Percentiles rank a stretch among this genome's conserved stretches.
phyloP scores from a whole-genome alignment of 176 grass and related monocot species.

The Cymbopogon citratus region DNA sequence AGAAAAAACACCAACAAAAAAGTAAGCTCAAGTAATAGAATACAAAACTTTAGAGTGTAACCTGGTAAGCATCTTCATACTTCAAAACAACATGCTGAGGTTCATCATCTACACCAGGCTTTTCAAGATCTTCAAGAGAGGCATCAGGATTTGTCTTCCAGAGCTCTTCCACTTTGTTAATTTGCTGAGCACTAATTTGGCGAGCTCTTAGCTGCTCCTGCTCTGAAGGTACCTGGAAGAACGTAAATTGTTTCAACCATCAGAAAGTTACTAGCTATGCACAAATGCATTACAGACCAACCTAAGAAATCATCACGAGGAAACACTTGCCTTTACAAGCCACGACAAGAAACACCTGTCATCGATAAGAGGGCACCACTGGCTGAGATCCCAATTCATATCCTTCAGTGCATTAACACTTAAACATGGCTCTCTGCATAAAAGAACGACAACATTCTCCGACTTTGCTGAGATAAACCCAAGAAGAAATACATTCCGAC shows the following conservation, averaged over 20 bases:
- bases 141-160: conserved; percentile 99
- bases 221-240: conserved; percentile 83
- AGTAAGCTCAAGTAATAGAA: conserved; percentile 14
- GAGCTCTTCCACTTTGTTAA: conserved; percentile 98
- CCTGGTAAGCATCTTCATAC: conserved; percentile 99
- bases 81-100: conserved; percentile 79
- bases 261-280: conserved; percentile 1
- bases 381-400: conserved; percentile 99
- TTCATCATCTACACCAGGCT: conserved; percentile 97
- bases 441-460: conserved; percentile 92
- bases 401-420: conserved; percentile 98
- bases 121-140: conserved; percentile 96
- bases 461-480: conserved; percentile 98
- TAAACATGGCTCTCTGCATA: conserved; percentile 99
- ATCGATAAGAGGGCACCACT: conserved; percentile 99
- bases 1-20: conserved; percentile 8
- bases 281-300: not conserved
- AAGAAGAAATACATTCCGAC: conserved; percentile 97
- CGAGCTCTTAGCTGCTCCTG: conserved; percentile 95
- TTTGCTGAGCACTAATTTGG: conserved; percentile 98
- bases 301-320: conserved; percentile 11
- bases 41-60: conserved; percentile 6
- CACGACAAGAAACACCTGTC: conserved; percentile 94
- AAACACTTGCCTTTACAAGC: conserved; percentile 85
- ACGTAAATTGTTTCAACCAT: conserved; percentile 11